Evolutionary conservation across 2,329 filamentous ascomycete genomes (phyloP), one percentile per base, ranked within the genome.

Genomic region (Penicillium sp.): DNA sequence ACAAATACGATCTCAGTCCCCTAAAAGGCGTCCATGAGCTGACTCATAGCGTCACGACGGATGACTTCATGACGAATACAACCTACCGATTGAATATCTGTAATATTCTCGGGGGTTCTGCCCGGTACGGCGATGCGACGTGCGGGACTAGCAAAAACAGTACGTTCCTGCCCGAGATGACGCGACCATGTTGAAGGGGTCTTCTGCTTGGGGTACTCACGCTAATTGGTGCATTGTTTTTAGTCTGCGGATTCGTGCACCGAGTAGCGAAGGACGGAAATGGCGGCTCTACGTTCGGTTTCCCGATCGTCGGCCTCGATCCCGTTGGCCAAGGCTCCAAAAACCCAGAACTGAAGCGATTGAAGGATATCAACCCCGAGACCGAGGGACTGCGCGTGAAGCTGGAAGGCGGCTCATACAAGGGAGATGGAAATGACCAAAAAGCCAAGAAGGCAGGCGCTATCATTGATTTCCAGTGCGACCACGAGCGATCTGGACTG

Each of bases 391-490:
- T 96, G 11, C 82, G 86, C 16, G 72, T 94, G 1, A 84, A 87
- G 59, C 73, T 96, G 49, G 78, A 84, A 48, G 88, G 86, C 8
- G 83, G 82, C 13, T 74, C 78, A 46, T 81, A 81, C 50, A 71
- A 76, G n/a, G 79, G 81, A 52, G 78, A 81, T 48, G 79, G 81
- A 7, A 53, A 77, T 68, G 57, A 70, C 53, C 76, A 76, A 29
- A 78, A 84, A 58, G 89, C 95, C 73, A 87, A 85, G 68, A 53
- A 61, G 23, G 67, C 72, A 1, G 60, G 63, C 3, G 90, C 92
- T 4, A 82, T 96, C 10, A 84, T 97, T 53, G 90, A 96, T 68
- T 92, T 97, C 65, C 72, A 92, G 21, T 99, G 94, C 76, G 88
- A 96, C 69, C 79, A 76, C 31, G 81, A 88, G 2, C 82, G 84